phyloP scores from a whole-genome alignment of 192 early-diverging fungal species.

The Coemansia erecta region DNA sequence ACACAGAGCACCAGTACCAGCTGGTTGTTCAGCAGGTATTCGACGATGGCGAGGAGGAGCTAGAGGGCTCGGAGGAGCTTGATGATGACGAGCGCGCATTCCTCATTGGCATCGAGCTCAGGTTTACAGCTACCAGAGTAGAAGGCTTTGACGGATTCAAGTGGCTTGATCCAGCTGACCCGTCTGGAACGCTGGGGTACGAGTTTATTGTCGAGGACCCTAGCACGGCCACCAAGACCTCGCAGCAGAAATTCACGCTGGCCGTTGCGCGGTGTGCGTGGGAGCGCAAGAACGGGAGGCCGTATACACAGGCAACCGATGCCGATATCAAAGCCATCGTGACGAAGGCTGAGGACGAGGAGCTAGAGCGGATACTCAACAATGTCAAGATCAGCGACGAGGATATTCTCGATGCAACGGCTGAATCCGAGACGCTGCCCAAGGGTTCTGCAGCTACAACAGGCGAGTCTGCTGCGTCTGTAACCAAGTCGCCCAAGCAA shows the following conservation, averaged over 20 bases:
- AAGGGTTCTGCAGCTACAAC: background rate
- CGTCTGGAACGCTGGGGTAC: constrained; percentile 3
- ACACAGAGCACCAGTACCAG: constrained; percentile 64
- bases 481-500: constrained; percentile 8
- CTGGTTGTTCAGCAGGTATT: constrained; percentile 73
- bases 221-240: constrained; percentile 7
- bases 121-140: constrained; percentile 18
- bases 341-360: constrained; percentile 31
- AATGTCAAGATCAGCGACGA: constrained; percentile 32
- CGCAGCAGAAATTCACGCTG: constrained; percentile 32
- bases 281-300: constrained; percentile 27
- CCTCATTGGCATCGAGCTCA: constrained; percentile 59
- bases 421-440: constrained; percentile 6
- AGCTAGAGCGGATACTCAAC: constrained; percentile 35
- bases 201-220: constrained; percentile 39
- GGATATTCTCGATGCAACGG: constrained; percentile 11
- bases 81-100: constrained; percentile 69
- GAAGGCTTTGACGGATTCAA: constrained; percentile 40
- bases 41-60: constrained; percentile 73
- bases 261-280: constrained; percentile 44
- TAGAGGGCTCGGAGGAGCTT: constrained; percentile 48
- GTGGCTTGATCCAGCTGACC: constrained; percentile 19
- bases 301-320: constrained; percentile 30
- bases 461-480: constrained; percentile 7
- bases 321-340: constrained; percentile 28